Conservation (phyloP, 148 eudicot genomes). For the Suaeda aralocaspica region DNA sequence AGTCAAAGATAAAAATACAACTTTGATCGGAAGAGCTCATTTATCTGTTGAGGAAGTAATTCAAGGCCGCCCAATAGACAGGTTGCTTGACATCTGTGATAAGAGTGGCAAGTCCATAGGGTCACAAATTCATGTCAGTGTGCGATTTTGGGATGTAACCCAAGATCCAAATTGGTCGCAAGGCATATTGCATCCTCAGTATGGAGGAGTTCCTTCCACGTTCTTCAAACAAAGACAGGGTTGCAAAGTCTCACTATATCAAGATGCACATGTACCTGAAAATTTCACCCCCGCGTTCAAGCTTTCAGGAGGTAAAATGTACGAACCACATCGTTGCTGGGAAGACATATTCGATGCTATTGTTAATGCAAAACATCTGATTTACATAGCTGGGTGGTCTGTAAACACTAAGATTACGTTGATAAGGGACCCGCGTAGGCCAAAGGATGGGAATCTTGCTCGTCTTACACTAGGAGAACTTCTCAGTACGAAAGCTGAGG, state of each 20-base stretch:
- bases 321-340: conserved; percentile 60
- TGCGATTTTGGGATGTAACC: conserved; percentile 43
- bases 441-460: conserved; percentile 27
- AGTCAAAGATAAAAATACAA: conserved; percentile 62
- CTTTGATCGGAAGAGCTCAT: conserved; percentile 71
- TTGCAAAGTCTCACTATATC: conserved; percentile 54
- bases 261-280: conserved; percentile 62
- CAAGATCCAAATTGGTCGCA: conserved; percentile 57
- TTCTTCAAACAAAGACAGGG: conserved; percentile 64
- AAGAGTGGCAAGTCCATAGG: conserved; percentile 40
- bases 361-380: conserved; percentile 47
- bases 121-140: conserved; percentile 58
- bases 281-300: conserved; percentile 23
- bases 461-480: conserved; percentile 56
- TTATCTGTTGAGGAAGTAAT: conserved; percentile 53
- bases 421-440: conserved; percentile 55
- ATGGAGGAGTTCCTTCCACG: conserved; percentile 51
- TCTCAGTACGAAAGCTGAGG: conserved; percentile 49
- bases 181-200: conserved; percentile 44
- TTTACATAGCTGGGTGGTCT: conserved; percentile 86
- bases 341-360: conserved; percentile 70
- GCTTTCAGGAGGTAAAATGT: conserved; percentile 27
- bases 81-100: conserved; percentile 51
- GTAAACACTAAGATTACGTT: conserved; percentile 50
- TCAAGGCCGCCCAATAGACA: conserved; percentile 37